A percentile compares a stretch with the other conserved stretches of the same genome.
Evolutionary conservation across 805 yeast species (phyloP).

Genomic region (Komagataella ulmi): DNA sequence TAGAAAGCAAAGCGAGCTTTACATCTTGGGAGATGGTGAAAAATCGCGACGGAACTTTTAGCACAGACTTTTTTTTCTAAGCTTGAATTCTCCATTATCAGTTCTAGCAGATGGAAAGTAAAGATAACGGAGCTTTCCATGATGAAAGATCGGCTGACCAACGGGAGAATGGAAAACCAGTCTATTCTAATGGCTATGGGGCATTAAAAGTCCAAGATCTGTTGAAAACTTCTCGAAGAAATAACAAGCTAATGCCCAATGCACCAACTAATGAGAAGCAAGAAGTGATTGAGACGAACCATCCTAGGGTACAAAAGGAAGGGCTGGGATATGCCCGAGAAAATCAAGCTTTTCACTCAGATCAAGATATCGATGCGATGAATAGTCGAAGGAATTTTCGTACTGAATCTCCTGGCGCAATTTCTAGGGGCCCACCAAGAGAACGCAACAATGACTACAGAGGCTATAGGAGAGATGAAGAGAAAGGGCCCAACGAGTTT

Average conservation of each 20-base stretch:
- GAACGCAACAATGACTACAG: slow-evolving; percentile 6
- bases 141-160: background rate
- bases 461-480: slow-evolving; percentile 5
- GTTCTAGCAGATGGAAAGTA: background rate
- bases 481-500: slow-evolving; percentile 3
- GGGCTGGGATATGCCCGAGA: slow-evolving; percentile 3
- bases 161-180: background rate
- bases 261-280: background rate
- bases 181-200: background rate
- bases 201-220: background rate
- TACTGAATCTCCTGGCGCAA: slow-evolving; percentile 8
- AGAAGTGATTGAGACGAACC: slow-evolving; percentile 1
- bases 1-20: slow-evolving; percentile 1
- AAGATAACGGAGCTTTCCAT: background rate
- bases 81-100: no score
- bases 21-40: background rate
- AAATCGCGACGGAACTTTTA: background rate
- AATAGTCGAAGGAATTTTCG: slow-evolving; percentile 6
- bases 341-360: slow-evolving; percentile 7
- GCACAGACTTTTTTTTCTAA: background rate
- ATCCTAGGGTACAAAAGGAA: slow-evolving; percentile 3
- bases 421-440: slow-evolving; percentile 5
- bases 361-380: slow-evolving; percentile 7
- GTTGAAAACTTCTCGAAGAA: background rate
- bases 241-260: background rate